phyloP scores from a whole-genome alignment of 2,329 filamentous ascomycete species.

The Alternaria sp. region DNA sequence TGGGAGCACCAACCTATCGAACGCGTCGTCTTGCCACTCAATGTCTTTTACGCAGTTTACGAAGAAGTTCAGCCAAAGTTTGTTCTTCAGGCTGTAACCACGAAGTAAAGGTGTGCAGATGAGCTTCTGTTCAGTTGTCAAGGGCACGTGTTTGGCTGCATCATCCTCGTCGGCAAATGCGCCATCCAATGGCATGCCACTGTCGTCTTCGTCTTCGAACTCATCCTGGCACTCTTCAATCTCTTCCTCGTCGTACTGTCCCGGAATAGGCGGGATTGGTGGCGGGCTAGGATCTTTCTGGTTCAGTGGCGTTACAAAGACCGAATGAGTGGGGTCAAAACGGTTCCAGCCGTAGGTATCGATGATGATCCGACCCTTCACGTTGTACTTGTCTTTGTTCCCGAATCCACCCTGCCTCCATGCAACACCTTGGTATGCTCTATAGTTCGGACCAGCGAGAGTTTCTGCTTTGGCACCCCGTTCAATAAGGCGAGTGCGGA shows the following conservation, averaged over 20 bases:
- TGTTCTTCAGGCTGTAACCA: conserved; percentile 31
- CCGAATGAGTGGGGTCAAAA: conserved; percentile 53
- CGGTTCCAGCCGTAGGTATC: conserved; percentile 60
- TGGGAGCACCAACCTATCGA: conserved; percentile 50
- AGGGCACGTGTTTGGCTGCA: conserved; percentile 13
- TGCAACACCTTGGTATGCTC: conserved; percentile 55
- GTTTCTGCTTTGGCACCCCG: conserved; percentile 56
- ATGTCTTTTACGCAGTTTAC: conserved; percentile 53
- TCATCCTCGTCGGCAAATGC: conserved; percentile 25
- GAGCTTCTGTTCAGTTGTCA: conserved; percentile 36
- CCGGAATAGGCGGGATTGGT: background rate
- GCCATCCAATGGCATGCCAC: conserved; percentile 22
- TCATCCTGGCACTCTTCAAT: conserved; percentile 1
- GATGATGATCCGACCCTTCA: conserved; percentile 59
- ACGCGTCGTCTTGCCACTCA: conserved; percentile 53
- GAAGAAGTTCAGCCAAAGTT: conserved; percentile 37
- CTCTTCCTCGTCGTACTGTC: conserved; percentile 15
- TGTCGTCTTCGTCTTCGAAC: conserved; percentile 8
- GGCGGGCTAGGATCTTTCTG: conserved; percentile 30
- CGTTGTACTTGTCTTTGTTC: conserved; percentile 49
- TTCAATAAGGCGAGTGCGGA: conserved; percentile 51
- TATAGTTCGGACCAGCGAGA: conserved; percentile 58
- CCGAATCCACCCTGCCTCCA: conserved; percentile 47
- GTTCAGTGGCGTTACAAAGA: conserved; percentile 48
- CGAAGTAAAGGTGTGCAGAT: conserved; percentile 55